Base-by-base conservation (phyloP, 768 basidiomycete genomes). In the Russula abietina region DNA sequence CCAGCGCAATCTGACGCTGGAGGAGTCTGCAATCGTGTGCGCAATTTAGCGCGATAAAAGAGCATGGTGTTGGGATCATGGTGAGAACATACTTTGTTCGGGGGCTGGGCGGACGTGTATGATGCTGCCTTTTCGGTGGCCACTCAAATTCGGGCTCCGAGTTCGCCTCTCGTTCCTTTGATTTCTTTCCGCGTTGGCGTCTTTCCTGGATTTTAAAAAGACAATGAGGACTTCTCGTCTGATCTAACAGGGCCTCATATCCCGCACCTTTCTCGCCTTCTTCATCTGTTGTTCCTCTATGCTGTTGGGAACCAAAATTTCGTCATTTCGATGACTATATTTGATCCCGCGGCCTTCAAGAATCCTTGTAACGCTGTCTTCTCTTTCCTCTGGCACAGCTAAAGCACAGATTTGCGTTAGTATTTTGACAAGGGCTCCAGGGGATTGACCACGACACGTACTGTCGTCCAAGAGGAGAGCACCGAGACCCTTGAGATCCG, bases 261-360 rank as follows among this genome's bases (percentile, higher is more conserved):
- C 19, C 66, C 72, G 12, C 62, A 85, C 86, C 73, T 80, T 73
- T 32, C 85, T 71, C 17, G 80, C 80, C 24, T 77, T 79, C 62
- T 78, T 80, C 3, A 84, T 79, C 49, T 83, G 79, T 67, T 84
- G 81, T 57, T 84, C 83, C 68, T 89, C 88, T 30, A 91, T 83
- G 10, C 78, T 79, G 69, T 84, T 92, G 4, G 86, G 81, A 9
- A 78, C 76, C 16, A 93, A 76, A 16, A 92, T 76, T 22, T 86
- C 81, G 57, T 89, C 86, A 65, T 93, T 92, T 26, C 80, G 79
- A 69, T 92, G 91, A 36, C 81, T 87, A 65, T 92, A 93, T 55
- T 78, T 79, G 4, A 89, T 82, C 2, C 88, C 88, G 30, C 83
- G 78, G 9, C 78, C 77, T 60, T 77, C 80, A 19, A 91, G 75